These are phyloP conservation scores for Pseudogymnoascus sp. DNA, from an alignment of 2,329 filamentous ascomycete species.

Conservation along the genomic window DNA sequence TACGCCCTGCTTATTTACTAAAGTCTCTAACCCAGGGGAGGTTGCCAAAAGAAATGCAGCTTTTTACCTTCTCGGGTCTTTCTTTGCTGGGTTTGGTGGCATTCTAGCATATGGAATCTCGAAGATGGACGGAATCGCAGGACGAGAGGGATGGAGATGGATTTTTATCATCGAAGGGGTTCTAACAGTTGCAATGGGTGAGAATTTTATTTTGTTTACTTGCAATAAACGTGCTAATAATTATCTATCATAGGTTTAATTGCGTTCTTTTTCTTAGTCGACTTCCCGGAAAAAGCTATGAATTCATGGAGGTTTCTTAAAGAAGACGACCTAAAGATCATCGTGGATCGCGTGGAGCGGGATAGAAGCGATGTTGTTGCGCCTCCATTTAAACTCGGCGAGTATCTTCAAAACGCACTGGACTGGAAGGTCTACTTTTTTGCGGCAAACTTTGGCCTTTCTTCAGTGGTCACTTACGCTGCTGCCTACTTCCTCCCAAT, in stretches of 20 bases:
- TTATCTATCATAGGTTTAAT: conserved; percentile 17
- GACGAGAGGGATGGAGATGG: conserved; percentile 45
- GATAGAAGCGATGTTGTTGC: conserved; percentile 44
- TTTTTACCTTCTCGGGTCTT: conserved; percentile 42
- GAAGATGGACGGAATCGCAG: conserved; percentile 40
- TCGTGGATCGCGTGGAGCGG: conserved; percentile 42
- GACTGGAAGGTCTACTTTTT: conserved; percentile 54
- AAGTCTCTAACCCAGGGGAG: background rate
- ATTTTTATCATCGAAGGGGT: conserved; percentile 38
- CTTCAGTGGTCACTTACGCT: conserved; percentile 63
- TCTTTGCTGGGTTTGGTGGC: conserved; percentile 43
- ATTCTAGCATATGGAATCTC: conserved; percentile 45
- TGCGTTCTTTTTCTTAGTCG: conserved; percentile 49
- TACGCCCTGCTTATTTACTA: background rate
- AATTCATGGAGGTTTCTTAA: conserved; percentile 37
- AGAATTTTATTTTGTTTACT: background rate
- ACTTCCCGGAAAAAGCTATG: conserved; percentile 50
- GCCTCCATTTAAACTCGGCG: conserved; percentile 37
- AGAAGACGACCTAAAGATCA: conserved; percentile 39
- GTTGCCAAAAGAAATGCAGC: conserved; percentile 30
- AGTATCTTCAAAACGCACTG: conserved; percentile 37
- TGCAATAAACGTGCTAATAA: background rate
- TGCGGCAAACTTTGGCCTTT: conserved; percentile 51
- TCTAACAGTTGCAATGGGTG: background rate
- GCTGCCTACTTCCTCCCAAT: conserved; percentile 71